phyloP scores from a whole-genome alignment of 768 basidiomycete genomes.

The Xerocomus potaroensis region DNA sequence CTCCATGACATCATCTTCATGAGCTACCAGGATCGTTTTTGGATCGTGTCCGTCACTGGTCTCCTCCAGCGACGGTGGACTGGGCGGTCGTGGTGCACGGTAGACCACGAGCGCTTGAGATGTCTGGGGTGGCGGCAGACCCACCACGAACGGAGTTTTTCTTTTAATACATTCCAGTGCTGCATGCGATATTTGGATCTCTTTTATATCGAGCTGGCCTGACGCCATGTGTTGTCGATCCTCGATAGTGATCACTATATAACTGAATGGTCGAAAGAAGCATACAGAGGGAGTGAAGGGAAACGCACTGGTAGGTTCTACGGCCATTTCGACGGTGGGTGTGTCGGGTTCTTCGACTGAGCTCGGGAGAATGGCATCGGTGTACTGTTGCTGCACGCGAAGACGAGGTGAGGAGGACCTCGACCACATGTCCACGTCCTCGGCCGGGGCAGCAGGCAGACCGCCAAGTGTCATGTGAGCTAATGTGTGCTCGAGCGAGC shows the following conservation, averaged over 20 bases:
- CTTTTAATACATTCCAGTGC: slow-evolving; percentile 44
- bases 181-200: slow-evolving; percentile 40
- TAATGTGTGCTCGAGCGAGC: slow-evolving; percentile 51
- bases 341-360: slow-evolving; percentile 41
- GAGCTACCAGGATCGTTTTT: background rate
- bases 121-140: slow-evolving; percentile 12
- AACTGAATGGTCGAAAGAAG: background rate
- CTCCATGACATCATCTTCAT: slow-evolving; percentile 50
- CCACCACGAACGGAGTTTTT: too few species aligned
- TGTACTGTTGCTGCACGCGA: slow-evolving; percentile 4
- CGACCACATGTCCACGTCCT: slow-evolving; percentile 19
- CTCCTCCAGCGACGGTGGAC: background rate
- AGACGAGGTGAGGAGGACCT: slow-evolving; percentile 6
- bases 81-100: slow-evolving; percentile 35
- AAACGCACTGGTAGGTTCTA: slow-evolving; percentile 59
- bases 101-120: slow-evolving; percentile 54
- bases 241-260: slow-evolving; percentile 2
- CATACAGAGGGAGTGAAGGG: background rate
- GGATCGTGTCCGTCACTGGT: background rate
- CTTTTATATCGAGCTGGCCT: slow-evolving; percentile 17
- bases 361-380: slow-evolving; percentile 29
- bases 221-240: slow-evolving; percentile 25
- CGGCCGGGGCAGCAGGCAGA: slow-evolving; percentile 1
- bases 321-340: slow-evolving; percentile 54
- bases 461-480: slow-evolving; percentile 43